Conservation (phyloP, 208 protist genomes). For the Trypanosomatidae sp. region DNA sequence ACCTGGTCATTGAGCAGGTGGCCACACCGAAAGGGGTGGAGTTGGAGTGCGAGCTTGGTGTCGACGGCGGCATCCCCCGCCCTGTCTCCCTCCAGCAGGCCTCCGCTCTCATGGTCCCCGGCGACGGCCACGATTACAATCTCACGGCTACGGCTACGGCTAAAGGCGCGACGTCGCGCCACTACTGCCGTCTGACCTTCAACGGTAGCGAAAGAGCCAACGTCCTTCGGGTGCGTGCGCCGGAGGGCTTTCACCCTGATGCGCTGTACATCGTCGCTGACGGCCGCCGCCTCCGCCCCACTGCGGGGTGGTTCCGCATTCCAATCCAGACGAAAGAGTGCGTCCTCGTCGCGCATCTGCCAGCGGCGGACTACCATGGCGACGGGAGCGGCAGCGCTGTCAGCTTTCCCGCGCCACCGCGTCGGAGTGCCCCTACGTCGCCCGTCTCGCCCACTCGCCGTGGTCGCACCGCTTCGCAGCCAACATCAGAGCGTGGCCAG, state of each 20-base stretch:
- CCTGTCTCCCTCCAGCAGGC: slow-evolving; percentile 43
- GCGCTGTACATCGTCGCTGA: slow-evolving; percentile 57
- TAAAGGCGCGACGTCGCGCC: slow-evolving; percentile 30
- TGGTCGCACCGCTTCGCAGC: too few species aligned
- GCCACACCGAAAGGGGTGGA: slow-evolving; percentile 41
- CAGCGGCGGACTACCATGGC: too few species aligned
- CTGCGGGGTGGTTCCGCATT: slow-evolving; percentile 62
- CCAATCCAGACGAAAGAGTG: slow-evolving; percentile 67
- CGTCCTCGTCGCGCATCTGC: slow-evolving; percentile 33
- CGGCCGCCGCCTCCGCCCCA: slow-evolving; percentile 42
- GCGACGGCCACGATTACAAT: slow-evolving; percentile 75
- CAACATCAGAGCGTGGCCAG: too few species aligned
- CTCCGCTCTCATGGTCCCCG: slow-evolving; percentile 56
- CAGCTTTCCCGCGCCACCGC: too few species aligned
- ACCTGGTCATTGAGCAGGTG: slow-evolving; percentile 79
- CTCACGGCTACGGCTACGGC: slow-evolving; percentile 56
- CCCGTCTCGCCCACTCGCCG: too few species aligned
- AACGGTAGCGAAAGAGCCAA: slow-evolving; percentile 63
- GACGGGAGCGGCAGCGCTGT: too few species aligned
- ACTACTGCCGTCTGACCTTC: slow-evolving; percentile 73
- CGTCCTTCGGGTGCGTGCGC: slow-evolving; percentile 60
- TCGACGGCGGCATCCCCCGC: slow-evolving; percentile 52
- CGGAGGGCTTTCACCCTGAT: slow-evolving; percentile 31
- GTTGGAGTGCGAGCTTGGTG: slow-evolving; percentile 67
- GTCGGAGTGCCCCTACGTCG: too few species aligned